Base-by-base conservation (phyloP, 2,329 filamentous ascomycete species). In the Stagonosporopsis tanaceti region DNA sequence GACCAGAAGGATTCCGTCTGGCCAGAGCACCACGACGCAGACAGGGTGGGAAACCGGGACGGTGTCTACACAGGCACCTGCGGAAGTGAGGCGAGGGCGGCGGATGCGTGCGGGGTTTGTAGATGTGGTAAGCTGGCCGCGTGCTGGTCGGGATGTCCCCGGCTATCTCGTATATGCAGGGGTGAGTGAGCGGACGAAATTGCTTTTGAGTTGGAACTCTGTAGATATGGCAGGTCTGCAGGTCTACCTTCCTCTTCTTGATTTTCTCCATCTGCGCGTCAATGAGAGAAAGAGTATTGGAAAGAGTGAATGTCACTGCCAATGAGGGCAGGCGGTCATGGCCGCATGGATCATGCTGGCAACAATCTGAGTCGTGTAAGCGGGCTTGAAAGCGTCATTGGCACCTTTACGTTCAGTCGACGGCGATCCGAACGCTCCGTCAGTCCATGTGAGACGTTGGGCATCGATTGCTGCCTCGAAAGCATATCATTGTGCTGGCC, bases 311-410 rank as follows among this genome's bases (percentile, higher is more conserved):
- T 44, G 39, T 28, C 25, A 55, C 38, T 50, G 39, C 22, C 37
- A 9, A 32, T 6, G 32, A 37, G 6, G 22, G 20, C 4, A 30
- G 4, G 20, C 45, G 20, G 27, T 17, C 17, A 34, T 17, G 32
- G 15, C 32, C n/a, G 32, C 54, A 57, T 57, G 54, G 48, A 45
- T 57, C 48, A 57, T 53, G 45, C 54, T 40, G 39, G 48, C 34
- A 40, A n/a, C 32, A 2, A 37, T n/a, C 12, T 28, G 15, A 25
- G 27, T 48, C 20, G 39, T 27, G 24, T 28, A 24, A 47, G n/a
- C 47, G 37, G 42, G 30, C 38, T 28, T 34, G 6, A 8, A 30
- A 20, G 7, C 20, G 30, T 32, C 9, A 47, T 6, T 42, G 30
- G 9, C 20, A 17, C 35, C 35, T 12, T 24, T 57, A 27, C 32